Percentiles rank a stretch among this genome's conserved stretches.
These are phyloP conservation scores for Oryza glumipatula DNA, from an alignment of 176 grass and related monocot species.

Conservation along the genomic window DNA sequence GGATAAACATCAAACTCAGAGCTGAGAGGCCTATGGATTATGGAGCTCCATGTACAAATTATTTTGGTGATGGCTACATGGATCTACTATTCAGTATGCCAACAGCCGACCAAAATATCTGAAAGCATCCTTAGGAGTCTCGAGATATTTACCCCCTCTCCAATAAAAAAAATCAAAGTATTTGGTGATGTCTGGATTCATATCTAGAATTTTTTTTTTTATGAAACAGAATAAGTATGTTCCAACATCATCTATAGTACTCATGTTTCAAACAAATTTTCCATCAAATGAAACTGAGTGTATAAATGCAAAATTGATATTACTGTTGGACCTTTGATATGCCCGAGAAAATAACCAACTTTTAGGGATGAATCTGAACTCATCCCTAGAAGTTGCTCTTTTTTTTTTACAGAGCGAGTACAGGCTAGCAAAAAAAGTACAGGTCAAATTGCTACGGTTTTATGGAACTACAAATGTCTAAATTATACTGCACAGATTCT, in stretches of 20 bases:
- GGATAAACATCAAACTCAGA: not conserved
- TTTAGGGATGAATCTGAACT: too few relatives aligned
- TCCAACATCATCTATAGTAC: not conserved
- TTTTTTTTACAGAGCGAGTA: too few relatives aligned
- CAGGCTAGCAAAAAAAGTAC: not conserved
- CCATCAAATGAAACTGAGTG: not conserved
- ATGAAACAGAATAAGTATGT: too few relatives aligned
- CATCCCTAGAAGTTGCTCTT: too few relatives aligned
- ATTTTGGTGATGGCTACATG: not conserved
- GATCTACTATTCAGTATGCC: not conserved
- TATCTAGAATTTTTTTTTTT: too few relatives aligned
- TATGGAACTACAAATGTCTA: not conserved
- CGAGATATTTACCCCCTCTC: too few relatives aligned
- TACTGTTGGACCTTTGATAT: too few relatives aligned
- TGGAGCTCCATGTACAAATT: not conserved
- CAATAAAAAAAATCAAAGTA: too few relatives aligned
- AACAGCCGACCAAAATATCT: not conserved
- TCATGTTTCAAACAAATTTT: not conserved
- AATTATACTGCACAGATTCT: not conserved
- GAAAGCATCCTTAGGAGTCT: not conserved
- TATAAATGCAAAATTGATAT: not conserved
- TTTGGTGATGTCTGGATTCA: too few relatives aligned
- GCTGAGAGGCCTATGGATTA: not conserved
- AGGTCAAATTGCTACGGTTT: not conserved
- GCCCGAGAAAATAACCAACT: too few relatives aligned